phyloP scores from a whole-genome alignment of 805 yeast species.

The Lipomyces sp. region DNA sequence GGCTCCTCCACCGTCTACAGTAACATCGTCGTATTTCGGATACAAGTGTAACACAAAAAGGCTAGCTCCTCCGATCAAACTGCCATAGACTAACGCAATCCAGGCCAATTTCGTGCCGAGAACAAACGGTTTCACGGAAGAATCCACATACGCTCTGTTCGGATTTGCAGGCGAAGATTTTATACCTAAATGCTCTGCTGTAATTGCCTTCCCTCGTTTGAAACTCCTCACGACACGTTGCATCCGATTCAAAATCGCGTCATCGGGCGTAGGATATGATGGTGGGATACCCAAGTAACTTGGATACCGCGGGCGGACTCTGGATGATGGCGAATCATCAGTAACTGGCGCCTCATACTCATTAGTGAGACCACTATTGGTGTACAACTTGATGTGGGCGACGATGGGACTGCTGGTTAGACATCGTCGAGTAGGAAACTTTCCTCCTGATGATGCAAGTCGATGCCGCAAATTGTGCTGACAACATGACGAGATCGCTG shows the following conservation, averaged over 20 bases:
- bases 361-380: not conserved
- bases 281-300: slow-evolving; percentile 19
- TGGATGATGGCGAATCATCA: not conserved
- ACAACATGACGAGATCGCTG: not conserved
- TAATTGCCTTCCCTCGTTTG: not conserved
- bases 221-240: not conserved
- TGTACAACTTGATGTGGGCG: not conserved
- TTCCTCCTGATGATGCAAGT: not conserved
- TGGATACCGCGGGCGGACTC: slow-evolving; percentile 8
- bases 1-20: slow-evolving; percentile 25
- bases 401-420: not conserved
- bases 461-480: not conserved
- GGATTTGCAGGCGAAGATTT: not conserved
- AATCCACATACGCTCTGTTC: not conserved
- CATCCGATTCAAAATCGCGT: slow-evolving; percentile 1
- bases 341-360: not conserved
- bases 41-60: slow-evolving; percentile 8
- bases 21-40: slow-evolving; percentile 5
- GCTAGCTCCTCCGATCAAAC: slow-evolving; percentile 10
- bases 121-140: not conserved
- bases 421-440: not conserved
- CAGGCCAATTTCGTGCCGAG: slow-evolving; percentile 17
- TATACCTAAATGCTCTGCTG: not conserved
- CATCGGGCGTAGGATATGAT: slow-evolving; percentile 17
- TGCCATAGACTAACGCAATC: slow-evolving; percentile 17